Evolutionary conservation across 306 rosid genomes (phyloP).

Genomic region (Rosa persica): DNA sequence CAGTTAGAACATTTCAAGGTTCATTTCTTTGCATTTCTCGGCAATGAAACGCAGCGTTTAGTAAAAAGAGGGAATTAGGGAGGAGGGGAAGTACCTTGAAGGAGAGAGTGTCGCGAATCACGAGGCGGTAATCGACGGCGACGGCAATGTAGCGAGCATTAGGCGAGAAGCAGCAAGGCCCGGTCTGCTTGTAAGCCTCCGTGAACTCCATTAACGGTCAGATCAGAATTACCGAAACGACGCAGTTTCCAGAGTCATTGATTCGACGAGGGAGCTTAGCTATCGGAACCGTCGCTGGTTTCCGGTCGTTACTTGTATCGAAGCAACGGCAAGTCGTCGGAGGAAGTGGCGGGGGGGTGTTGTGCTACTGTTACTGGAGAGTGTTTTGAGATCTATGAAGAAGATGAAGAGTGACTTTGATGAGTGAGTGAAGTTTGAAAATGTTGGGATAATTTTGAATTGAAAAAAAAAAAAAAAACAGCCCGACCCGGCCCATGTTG

Average conservation of each 20-base stretch:
- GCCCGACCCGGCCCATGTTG: neutral
- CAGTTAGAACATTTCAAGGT: neutral
- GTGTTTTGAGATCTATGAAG: constrained; percentile 5
- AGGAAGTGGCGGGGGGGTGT: too few relatives aligned
- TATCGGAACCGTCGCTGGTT: neutral
- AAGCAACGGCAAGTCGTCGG: neutral
- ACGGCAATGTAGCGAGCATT: constrained; percentile 85
- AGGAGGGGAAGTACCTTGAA: constrained; percentile 51
- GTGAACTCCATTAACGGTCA: constrained; percentile 76
- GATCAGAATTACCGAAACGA: neutral
- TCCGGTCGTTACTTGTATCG: neutral
- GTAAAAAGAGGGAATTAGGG: neutral
- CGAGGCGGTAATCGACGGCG: constrained; percentile 96
- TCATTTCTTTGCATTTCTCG: constrained; percentile 6
- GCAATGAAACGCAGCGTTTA: constrained; percentile 1
- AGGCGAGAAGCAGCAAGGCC: constrained; percentile 95
- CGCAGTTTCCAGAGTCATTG: neutral
- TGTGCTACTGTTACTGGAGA: neutral
- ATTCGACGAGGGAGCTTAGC: neutral
- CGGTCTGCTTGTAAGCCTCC: constrained; percentile 86
- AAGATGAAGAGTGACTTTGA: neutral
- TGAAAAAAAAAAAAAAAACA: neutral
- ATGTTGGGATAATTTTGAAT: neutral
- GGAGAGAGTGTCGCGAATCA: constrained; percentile 87
- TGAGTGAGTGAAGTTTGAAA: neutral